Evolutionary conservation across 2,329 filamentous ascomycete species (phyloP).

Genomic region (Aureobasidium vineae): DNA sequence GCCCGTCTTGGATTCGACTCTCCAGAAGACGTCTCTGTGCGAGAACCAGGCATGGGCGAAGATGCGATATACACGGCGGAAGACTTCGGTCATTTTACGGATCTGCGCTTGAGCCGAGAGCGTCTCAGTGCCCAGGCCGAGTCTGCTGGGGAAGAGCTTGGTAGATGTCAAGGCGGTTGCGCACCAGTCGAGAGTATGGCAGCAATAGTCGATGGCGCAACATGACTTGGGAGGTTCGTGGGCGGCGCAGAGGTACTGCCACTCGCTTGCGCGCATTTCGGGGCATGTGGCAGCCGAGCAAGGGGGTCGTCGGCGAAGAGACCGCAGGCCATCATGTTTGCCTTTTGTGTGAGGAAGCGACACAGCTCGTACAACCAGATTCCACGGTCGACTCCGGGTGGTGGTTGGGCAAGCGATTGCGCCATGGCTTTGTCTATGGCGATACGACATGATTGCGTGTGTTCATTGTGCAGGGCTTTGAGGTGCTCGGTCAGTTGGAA

Average conservation of each 20-base stretch:
- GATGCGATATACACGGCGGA: slow-evolving; percentile 89
- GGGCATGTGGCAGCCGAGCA: slow-evolving; percentile 89
- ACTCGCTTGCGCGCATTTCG: slow-evolving; percentile 98
- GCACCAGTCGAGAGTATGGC: slow-evolving; percentile 97
- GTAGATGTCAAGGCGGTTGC: slow-evolving; percentile 90
- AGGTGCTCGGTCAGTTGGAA: slow-evolving; percentile 98
- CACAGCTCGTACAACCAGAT: slow-evolving; percentile 98
- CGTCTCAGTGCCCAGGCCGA: slow-evolving; percentile 55
- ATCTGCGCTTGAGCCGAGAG: slow-evolving; percentile 53
- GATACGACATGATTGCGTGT: slow-evolving; percentile 60
- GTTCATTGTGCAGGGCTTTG: slow-evolving; percentile 75
- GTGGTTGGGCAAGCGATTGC: slow-evolving; percentile 71
- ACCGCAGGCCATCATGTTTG: slow-evolving; percentile 86
- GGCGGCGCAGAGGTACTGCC: slow-evolving; percentile 98
- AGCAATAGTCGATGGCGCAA: slow-evolving; percentile 98
- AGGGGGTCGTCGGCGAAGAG: slow-evolving; percentile 89
- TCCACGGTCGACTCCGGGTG: slow-evolving; percentile 75
- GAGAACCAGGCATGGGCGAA: slow-evolving; percentile 99
- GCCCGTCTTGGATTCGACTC: slow-evolving; percentile 84
- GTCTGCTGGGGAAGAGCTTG: slow-evolving; percentile 89
- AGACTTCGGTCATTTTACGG: slow-evolving; percentile 91
- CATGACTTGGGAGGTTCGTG: slow-evolving; percentile 96
- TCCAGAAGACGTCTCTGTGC: slow-evolving; percentile 92
- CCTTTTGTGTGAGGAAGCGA: slow-evolving; percentile 91
- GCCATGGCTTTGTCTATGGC: slow-evolving; percentile 77